phyloP scores from a whole-genome alignment of 2,329 filamentous ascomycete genomes.

The Trichoderma sp. region DNA sequence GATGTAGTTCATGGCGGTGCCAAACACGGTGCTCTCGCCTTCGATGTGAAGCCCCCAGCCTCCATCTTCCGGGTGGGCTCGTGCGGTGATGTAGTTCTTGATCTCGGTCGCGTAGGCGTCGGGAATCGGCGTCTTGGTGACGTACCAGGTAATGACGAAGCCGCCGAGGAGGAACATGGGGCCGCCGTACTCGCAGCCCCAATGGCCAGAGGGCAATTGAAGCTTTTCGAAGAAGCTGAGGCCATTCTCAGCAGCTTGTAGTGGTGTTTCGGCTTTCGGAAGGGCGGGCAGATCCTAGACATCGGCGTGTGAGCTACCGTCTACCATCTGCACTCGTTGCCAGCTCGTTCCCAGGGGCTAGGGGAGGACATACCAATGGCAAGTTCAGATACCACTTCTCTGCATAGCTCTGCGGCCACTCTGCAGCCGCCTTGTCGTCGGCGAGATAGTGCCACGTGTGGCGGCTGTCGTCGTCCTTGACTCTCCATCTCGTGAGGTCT shows the following conservation, averaged over 20 bases:
- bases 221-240: slow-evolving; percentile 86
- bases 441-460: slow-evolving; percentile 94
- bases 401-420: slow-evolving; percentile 85
- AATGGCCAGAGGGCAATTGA: slow-evolving; percentile 86
- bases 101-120: slow-evolving; percentile 82
- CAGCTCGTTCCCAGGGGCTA: neutral
- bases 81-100: slow-evolving; percentile 85
- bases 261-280: slow-evolving; percentile 68
- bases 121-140: slow-evolving; percentile 84
- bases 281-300: slow-evolving; percentile 72
- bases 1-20: slow-evolving; percentile 86
- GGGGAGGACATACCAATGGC: slow-evolving; percentile 61
- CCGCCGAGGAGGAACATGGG: slow-evolving; percentile 95
- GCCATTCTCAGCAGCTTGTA: slow-evolving; percentile 79
- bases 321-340: neutral
- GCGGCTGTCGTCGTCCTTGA: slow-evolving; percentile 78
- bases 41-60: slow-evolving; percentile 98
- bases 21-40: slow-evolving; percentile 88
- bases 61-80: slow-evolving; percentile 84
- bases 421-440: slow-evolving; percentile 67
- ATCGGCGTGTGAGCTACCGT: slow-evolving; percentile 10
- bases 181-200: slow-evolving; percentile 96
- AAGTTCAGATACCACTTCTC: slow-evolving; percentile 88
- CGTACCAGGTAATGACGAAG: slow-evolving; percentile 82
- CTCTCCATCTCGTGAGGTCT: slow-evolving; percentile 80